These are phyloP conservation scores for Pulicaria dysenterica DNA, from an alignment of 129 eudicot genomes.

Conservation along the genomic window DNA sequence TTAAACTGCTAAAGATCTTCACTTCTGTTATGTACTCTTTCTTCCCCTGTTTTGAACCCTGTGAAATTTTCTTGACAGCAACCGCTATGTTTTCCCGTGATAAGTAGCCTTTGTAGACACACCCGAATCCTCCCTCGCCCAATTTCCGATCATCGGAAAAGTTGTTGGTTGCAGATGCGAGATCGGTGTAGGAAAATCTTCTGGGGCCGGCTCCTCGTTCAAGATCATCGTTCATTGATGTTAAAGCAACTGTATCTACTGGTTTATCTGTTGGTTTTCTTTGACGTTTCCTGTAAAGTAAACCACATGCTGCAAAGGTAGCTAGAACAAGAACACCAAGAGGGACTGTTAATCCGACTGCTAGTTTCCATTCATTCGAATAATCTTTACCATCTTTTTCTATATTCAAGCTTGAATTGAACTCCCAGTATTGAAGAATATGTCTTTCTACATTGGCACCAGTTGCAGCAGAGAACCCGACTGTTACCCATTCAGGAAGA, in stretches of 20 bases:
- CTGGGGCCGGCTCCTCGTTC: conserved; percentile 58
- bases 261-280: conserved; percentile 1
- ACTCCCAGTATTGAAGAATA: conserved; percentile 44
- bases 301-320: neutral
- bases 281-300: conserved; percentile 25
- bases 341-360: conserved; percentile 30
- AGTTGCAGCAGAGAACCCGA: conserved; percentile 60
- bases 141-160: conserved; percentile 49
- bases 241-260: conserved; percentile 21
- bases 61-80: conserved; percentile 65
- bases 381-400: conserved; percentile 6
- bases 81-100: conserved; percentile 32
- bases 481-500: conserved; percentile 37
- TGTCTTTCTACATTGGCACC: conserved; percentile 34
- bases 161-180: conserved; percentile 45
- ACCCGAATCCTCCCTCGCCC: conserved; percentile 68
- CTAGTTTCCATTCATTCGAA: conserved; percentile 27
- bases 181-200: conserved; percentile 47
- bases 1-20: conserved; percentile 51
- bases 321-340: conserved; percentile 20
- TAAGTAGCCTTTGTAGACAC: conserved; percentile 54
- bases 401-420: conserved; percentile 34
- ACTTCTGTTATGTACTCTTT: conserved; percentile 62
- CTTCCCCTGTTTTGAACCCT: conserved; percentile 65
- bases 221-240: conserved; percentile 48